Percentiles rank a stretch among this genome's conserved stretches.
These are phyloP conservation scores for Populus hybrid DNA, from an alignment of 441 rosid genomes.

Conservation along the genomic window DNA sequence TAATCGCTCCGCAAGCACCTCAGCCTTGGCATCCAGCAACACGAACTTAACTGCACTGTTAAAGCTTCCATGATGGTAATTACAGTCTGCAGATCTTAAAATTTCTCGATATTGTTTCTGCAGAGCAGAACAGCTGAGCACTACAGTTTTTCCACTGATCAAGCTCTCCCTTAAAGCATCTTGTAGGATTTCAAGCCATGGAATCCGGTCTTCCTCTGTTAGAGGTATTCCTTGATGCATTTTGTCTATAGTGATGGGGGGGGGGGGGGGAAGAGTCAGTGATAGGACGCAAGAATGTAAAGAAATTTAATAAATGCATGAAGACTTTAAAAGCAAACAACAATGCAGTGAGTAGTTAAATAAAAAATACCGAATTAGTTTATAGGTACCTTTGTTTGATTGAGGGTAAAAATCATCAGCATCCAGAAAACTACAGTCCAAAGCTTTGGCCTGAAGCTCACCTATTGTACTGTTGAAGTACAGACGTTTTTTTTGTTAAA, in stretches of 20 bases:
- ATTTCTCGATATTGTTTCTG: conserved; percentile 62
- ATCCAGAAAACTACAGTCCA: conserved; percentile 54
- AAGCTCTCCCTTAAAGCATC: conserved; percentile 38
- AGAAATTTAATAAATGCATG: not conserved
- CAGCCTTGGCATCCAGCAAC: conserved; percentile 49
- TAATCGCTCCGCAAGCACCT: conserved; percentile 52
- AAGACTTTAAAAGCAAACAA: not conserved
- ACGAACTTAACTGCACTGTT: conserved; percentile 47
- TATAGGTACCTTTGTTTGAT: conserved; percentile 55
- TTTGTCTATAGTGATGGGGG: conserved; percentile 41
- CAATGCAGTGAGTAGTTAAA: not conserved
- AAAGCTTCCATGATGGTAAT: conserved; percentile 41
- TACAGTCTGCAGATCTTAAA: conserved; percentile 60
- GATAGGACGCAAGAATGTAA: not conserved
- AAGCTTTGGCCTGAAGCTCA: conserved; percentile 44
- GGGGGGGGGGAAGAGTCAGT: not conserved
- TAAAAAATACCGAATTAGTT: not conserved
- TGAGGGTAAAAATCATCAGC: conserved; percentile 70
- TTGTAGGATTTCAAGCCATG: conserved; percentile 59
- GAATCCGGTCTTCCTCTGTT: conserved; percentile 66
- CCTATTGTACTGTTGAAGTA: conserved; percentile 57
- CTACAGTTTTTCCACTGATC: conserved; percentile 31
- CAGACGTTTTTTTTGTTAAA: not conserved
- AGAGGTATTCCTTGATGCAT: conserved; percentile 63
- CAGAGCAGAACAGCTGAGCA: conserved; percentile 81